These are phyloP conservation scores for Beta macrorhiza DNA, from an alignment of 179 eudicot genomes.

Conservation along the genomic window DNA sequence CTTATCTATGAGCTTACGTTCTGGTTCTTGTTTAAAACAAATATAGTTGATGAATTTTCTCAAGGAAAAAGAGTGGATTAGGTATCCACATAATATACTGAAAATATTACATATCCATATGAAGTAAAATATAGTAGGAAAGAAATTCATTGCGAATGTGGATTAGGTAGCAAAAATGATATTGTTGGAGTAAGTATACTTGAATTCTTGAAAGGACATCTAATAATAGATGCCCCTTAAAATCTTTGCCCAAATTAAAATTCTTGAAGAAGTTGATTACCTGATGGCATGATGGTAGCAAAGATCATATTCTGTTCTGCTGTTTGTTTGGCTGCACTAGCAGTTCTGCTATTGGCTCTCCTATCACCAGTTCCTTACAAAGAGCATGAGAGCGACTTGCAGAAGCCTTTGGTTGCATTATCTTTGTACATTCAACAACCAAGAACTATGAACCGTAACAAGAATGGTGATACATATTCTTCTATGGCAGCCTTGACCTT, in stretches of 20 bases:
- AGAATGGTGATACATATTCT: conserved; percentile 7
- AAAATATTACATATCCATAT: no score
- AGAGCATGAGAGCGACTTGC: conserved; percentile 17
- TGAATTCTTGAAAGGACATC: conserved; percentile 13
- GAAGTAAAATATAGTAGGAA: neutral
- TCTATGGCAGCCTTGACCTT: conserved; percentile 47
- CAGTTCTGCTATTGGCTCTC: conserved; percentile 58
- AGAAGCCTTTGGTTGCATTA: conserved; percentile 38
- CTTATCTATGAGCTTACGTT: neutral
- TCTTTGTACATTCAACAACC: conserved; percentile 72
- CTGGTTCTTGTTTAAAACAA: neutral
- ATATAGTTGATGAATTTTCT: neutral
- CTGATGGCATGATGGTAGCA: conserved; percentile 43
- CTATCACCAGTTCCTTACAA: conserved; percentile 51
- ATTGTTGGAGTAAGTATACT: conserved; percentile 14
- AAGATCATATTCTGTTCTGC: conserved; percentile 56
- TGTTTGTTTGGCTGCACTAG: conserved; percentile 47
- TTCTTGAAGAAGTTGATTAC: neutral
- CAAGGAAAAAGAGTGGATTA: neutral
- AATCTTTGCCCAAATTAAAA: neutral
- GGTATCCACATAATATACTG: neutral
- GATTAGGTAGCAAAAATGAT: conserved; percentile 5
- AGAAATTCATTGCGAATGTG: neutral
- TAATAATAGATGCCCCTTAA: conserved; percentile 3
- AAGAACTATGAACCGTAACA: conserved; percentile 6